Percentiles rank a stretch among this genome's conserved stretches.
Evolutionary conservation across 495 filamentous ascomycete species (phyloP).

Genomic region (Aspergillus haitiensis): DNA sequence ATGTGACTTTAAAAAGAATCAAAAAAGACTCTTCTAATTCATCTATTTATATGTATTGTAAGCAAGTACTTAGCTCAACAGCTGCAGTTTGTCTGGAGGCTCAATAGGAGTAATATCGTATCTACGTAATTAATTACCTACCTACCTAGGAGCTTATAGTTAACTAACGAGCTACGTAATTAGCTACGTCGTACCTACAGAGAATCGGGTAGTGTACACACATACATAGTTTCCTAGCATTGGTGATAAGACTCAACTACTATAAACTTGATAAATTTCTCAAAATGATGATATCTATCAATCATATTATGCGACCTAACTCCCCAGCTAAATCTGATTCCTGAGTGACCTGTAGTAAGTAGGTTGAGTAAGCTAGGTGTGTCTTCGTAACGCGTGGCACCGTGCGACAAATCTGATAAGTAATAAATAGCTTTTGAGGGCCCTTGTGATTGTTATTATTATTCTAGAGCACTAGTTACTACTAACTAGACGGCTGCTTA

Average conservation of each 20-base stretch:
- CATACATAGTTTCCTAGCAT: too few species aligned
- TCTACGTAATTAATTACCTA: too few species aligned
- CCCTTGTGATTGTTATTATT: neutral
- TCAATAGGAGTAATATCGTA: too few species aligned
- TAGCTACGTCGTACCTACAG: too few species aligned
- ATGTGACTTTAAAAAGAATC: too few species aligned
- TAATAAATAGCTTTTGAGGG: neutral
- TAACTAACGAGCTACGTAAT: too few species aligned
- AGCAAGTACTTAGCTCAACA: too few species aligned
- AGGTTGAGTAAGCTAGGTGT: neutral
- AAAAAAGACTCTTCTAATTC: too few species aligned
- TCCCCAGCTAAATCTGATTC: neutral
- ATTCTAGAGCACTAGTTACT: neutral
- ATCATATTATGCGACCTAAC: neutral
- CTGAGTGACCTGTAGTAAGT: slow-evolving; percentile 7
- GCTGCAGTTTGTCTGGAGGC: too few species aligned
- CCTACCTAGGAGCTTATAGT: too few species aligned
- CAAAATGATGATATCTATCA: neutral
- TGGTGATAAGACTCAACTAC: neutral
- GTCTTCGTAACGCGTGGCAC: neutral
- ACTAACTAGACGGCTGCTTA: neutral
- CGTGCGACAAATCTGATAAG: slow-evolving; percentile 17
- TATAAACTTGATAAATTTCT: neutral
- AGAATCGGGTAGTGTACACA: too few species aligned
- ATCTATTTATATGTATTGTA: too few species aligned